Conservation (phyloP, 164 flowering plant genomes). For the Taxillus chinensis region DNA sequence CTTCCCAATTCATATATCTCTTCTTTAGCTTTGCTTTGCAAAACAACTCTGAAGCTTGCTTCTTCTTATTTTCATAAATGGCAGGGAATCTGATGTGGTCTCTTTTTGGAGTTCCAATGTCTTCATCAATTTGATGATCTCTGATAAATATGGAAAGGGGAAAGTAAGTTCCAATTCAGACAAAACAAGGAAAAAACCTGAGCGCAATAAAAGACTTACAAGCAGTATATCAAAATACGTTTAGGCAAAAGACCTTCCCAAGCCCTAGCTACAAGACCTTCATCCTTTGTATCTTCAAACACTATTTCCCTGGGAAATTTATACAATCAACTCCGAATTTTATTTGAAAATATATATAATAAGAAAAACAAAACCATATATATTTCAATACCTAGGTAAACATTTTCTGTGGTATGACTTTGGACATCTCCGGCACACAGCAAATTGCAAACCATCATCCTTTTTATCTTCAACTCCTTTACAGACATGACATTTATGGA, state of each 20-base stretch:
- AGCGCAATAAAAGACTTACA: constrained; percentile 32
- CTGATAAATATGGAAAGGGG: constrained; percentile 21
- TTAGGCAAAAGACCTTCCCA: constrained; percentile 64
- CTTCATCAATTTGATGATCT: constrained; percentile 42
- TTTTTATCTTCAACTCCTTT: constrained; percentile 45
- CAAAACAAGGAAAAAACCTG: not conserved
- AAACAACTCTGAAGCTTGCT: constrained; percentile 5
- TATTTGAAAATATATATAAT: not conserved
- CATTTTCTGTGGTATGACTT: constrained; percentile 81
- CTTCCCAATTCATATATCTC: constrained; percentile 12
- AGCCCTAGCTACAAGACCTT: constrained; percentile 40
- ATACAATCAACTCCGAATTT: not conserved
- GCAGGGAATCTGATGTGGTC: constrained; percentile 49
- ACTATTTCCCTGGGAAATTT: constrained; percentile 38
- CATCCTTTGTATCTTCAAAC: constrained; percentile 7
- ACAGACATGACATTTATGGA: constrained; percentile 59
- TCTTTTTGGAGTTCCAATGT: constrained; percentile 42
- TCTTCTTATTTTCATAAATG: constrained; percentile 15
- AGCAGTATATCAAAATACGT: constrained; percentile 70
- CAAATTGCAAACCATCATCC: constrained; percentile 48
- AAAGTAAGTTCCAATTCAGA: not conserved
- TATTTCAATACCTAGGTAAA: constrained; percentile 53
- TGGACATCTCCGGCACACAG: constrained; percentile 87
- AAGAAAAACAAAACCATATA: not conserved
- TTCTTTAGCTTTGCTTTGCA: constrained; percentile 14